phyloP scores from a whole-genome alignment of 306 rosid genomes.

The Acmispon strigosus region DNA sequence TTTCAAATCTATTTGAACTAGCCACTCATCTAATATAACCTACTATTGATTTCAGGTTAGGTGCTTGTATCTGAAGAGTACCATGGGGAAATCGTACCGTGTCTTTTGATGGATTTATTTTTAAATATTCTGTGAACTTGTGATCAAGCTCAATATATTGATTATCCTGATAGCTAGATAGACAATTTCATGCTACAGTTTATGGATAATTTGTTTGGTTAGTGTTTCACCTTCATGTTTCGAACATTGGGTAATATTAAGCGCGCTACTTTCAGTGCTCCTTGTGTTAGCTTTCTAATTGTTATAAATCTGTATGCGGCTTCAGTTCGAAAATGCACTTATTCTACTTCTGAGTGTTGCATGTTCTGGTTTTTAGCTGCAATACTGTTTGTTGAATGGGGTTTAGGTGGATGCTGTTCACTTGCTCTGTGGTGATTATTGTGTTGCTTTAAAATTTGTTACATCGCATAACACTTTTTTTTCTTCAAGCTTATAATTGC shows the following conservation, averaged over 20 bases:
- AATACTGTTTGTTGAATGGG: no score
- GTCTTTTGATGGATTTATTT: slow-evolving; percentile 28
- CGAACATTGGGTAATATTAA: background rate
- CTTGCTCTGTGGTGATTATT: no score
- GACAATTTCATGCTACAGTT: background rate
- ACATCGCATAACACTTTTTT: no score
- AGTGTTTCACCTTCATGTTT: background rate
- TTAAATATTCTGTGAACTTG: background rate
- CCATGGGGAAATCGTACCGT: slow-evolving; percentile 64
- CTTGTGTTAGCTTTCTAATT: background rate
- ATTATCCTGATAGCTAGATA: slow-evolving; percentile 6
- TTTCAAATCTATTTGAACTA: background rate
- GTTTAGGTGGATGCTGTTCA: no score
- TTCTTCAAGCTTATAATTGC: no score
- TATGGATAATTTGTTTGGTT: background rate
- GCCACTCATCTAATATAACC: background rate
- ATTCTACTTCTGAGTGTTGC: background rate
- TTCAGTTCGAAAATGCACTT: no score
- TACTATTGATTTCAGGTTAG: slow-evolving; percentile 37
- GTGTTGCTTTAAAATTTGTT: no score
- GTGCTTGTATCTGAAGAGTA: slow-evolving; percentile 59
- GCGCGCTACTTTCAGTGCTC: background rate
- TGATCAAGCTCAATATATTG: background rate
- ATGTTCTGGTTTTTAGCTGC: background rate
- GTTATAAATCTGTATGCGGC: background rate